Conservation (phyloP, 164 flowering plant species). For the Dillenia turbinata region DNA sequence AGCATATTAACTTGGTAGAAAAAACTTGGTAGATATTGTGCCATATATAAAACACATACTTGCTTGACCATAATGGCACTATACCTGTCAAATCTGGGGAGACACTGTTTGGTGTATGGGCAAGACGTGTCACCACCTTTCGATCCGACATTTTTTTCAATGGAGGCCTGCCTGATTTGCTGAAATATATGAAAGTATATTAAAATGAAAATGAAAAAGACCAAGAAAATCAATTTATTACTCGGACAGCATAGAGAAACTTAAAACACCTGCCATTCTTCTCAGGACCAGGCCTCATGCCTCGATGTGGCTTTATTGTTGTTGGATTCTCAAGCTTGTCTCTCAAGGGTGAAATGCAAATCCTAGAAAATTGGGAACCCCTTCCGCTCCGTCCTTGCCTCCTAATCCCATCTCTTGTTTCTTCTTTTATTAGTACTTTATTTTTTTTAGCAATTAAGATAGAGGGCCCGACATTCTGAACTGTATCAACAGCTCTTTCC, state of each 20-base stretch:
- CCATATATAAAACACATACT: no score
- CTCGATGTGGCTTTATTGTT: slow-evolving; percentile 48
- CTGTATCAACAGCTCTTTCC: slow-evolving; percentile 27
- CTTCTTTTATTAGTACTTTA: slow-evolving; percentile 47
- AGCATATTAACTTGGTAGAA: no score
- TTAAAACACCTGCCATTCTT: slow-evolving; percentile 65
- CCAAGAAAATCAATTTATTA: neutral
- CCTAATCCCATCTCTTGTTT: slow-evolving; percentile 59
- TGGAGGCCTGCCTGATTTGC: slow-evolving; percentile 79
- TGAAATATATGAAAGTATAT: slow-evolving; percentile 21
- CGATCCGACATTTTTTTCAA: slow-evolving; percentile 64
- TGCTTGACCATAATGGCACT: neutral
- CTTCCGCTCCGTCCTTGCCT: slow-evolving; percentile 86
- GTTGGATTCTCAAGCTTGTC: slow-evolving; percentile 55
- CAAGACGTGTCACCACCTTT: slow-evolving; percentile 51
- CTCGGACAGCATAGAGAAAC: neutral
- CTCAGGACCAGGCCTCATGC: slow-evolving; percentile 47
- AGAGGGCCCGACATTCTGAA: slow-evolving; percentile 36
- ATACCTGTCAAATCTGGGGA: slow-evolving; percentile 60
- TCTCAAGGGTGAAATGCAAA: slow-evolving; percentile 33
- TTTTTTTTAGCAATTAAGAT: slow-evolving; percentile 42
- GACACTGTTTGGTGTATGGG: slow-evolving; percentile 28
- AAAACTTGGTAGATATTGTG: no score
- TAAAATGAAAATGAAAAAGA: neutral
- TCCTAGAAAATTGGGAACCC: slow-evolving; percentile 46